phyloP scores from a whole-genome alignment of 164 flowering plant species.

The Stephania yunnanensis region DNA sequence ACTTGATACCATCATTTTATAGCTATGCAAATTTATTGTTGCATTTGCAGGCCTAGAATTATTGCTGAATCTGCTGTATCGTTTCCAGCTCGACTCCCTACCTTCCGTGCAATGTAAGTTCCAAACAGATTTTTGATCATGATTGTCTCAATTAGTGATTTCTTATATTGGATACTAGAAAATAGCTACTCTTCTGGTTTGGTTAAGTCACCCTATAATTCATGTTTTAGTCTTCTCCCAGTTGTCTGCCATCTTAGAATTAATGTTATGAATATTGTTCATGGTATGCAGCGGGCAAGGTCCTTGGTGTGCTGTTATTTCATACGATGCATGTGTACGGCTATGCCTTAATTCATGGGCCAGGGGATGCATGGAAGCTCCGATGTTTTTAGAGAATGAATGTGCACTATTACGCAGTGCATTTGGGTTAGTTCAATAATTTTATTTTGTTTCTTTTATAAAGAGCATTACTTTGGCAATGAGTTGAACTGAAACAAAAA shows the following conservation, averaged over 20 bases:
- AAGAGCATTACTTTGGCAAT: not conserved
- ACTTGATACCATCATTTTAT: not conserved
- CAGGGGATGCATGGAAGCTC: constrained; percentile 78
- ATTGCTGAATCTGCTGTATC: constrained; percentile 42
- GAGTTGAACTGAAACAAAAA: not conserved
- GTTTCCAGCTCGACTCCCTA: constrained; percentile 63
- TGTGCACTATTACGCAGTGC: constrained; percentile 66
- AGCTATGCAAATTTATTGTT: not conserved
- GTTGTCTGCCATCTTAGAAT: not conserved
- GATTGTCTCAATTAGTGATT: constrained; percentile 5
- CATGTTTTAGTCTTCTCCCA: not conserved
- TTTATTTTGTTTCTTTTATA: not conserved
- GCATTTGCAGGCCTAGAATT: constrained; percentile 32
- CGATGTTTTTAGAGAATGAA: constrained; percentile 81
- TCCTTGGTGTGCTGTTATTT: constrained; percentile 81
- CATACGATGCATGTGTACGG: constrained; percentile 96
- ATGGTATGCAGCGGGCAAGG: constrained; percentile 59
- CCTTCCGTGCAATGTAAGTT: constrained; percentile 81
- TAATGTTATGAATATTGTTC: constrained; percentile 5
- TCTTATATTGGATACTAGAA: not conserved
- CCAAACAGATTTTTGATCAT: not conserved
- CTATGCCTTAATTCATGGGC: constrained; percentile 97
- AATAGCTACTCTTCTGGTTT: not conserved
- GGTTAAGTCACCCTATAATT: not conserved
- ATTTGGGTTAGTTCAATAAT: constrained; percentile 55